Conservation (phyloP, 148 eudicot genomes). For the Vaccinium corymbosum region DNA sequence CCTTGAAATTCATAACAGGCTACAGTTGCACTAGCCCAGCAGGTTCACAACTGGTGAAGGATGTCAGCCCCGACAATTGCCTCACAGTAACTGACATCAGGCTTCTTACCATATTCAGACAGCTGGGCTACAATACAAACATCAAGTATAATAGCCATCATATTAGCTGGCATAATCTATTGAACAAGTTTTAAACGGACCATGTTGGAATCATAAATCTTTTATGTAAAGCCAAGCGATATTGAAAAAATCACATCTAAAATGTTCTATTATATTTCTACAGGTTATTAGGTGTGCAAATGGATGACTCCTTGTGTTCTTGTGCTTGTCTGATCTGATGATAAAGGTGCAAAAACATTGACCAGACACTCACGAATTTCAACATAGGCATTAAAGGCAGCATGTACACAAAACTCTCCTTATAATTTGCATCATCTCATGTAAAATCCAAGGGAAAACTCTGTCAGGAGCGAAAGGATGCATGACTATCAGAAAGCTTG, state of each 20-base stretch:
- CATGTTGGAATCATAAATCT: not conserved
- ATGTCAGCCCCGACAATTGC: slow-evolving; percentile 2
- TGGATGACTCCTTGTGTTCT: not conserved
- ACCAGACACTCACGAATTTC: not conserved
- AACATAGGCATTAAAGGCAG: not conserved
- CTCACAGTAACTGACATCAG: not conserved
- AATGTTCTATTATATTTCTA: not conserved
- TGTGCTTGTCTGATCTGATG: not conserved
- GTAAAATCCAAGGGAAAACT: not conserved
- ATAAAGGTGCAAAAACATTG: not conserved
- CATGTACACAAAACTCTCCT: not conserved
- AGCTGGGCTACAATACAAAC: slow-evolving; percentile 6
- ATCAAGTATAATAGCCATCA: not conserved
- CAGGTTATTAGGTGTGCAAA: slow-evolving; percentile 4
- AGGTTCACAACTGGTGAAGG: slow-evolving; percentile 3
- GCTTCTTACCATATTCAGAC: not conserved
- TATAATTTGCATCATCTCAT: not conserved
- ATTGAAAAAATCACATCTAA: not conserved
- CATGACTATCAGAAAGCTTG: not conserved
- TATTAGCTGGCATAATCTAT: not conserved
- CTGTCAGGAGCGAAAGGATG: not conserved
- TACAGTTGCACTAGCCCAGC: slow-evolving; percentile 44
- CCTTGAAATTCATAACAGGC: slow-evolving; percentile 32
- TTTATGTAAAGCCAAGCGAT: not conserved
- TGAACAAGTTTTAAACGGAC: not conserved